These are phyloP conservation scores for Ballota nigra DNA, from an alignment of 257 asterid species.

Conservation along the genomic window DNA sequence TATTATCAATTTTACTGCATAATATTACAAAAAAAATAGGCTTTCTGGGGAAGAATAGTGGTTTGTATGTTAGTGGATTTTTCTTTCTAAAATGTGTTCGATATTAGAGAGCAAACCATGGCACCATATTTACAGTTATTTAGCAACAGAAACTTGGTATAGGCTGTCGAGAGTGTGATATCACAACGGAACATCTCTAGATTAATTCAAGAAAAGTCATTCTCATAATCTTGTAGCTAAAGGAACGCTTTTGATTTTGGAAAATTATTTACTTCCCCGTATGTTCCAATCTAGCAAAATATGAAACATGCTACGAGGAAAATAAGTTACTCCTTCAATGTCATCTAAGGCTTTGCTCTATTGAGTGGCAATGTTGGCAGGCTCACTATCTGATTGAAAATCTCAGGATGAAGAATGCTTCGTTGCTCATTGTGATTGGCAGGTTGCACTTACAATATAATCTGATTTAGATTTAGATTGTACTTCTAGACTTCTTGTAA, in stretches of 20 bases:
- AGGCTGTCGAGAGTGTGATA: background rate
- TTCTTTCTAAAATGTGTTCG: background rate
- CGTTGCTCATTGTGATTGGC: no score
- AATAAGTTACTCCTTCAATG: background rate
- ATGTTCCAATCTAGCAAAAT: background rate
- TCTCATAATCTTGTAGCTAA: background rate
- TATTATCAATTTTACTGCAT: background rate
- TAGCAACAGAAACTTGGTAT: constrained; percentile 3
- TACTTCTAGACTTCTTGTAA: no score
- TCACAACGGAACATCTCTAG: background rate
- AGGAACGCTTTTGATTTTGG: background rate
- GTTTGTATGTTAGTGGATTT: background rate
- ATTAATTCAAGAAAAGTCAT: background rate
- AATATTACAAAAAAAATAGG: background rate
- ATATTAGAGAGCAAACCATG: background rate
- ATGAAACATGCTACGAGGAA: background rate
- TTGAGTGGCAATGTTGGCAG: background rate
- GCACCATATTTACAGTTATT: background rate
- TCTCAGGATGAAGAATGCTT: no score
- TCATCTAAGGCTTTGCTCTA: background rate
- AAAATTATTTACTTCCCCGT: background rate
- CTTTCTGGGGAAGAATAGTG: background rate
- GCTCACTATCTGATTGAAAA: background rate
- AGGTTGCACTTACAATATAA: background rate
- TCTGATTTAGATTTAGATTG: background rate